These are phyloP conservation scores for Trametes meyenii DNA, from an alignment of 768 basidiomycete genomes.

Conservation along the genomic window DNA sequence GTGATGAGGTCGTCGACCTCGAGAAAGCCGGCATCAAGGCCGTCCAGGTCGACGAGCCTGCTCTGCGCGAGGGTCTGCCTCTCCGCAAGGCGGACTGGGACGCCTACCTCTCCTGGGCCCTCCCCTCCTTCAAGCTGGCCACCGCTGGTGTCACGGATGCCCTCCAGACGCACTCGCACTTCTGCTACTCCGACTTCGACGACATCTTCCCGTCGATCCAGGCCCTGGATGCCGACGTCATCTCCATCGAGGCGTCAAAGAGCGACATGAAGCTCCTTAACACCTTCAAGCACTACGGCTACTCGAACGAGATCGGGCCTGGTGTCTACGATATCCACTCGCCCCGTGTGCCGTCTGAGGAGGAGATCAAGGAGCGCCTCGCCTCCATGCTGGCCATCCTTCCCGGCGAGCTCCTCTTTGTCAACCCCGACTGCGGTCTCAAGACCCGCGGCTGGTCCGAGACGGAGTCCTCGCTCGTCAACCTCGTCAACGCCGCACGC, in stretches of 20 bases:
- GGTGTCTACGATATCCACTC: conserved; percentile 99
- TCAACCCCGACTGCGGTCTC: conserved; percentile 98
- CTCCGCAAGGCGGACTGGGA: conserved; percentile 97
- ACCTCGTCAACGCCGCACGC: conserved; percentile 89
- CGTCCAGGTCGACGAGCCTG: conserved; percentile 99
- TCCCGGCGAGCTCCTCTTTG: conserved; percentile 77
- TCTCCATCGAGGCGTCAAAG: conserved; percentile 99
- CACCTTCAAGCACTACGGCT: conserved; percentile 93
- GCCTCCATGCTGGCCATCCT: conserved; percentile 82
- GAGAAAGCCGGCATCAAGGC: conserved; percentile 96
- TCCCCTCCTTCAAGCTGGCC: conserved; percentile 97
- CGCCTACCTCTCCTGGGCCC: conserved; percentile 95
- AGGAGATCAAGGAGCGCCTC: conserved; percentile 95
- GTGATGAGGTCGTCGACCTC: conserved; percentile 97
- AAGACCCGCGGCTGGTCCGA: conserved; percentile 99
- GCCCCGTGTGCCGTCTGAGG: conserved; percentile 90
- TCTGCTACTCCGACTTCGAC: conserved; percentile 98
- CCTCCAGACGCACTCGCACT: conserved; percentile 98
- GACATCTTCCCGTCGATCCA: conserved; percentile 98
- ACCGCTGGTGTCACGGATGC: conserved; percentile 94
- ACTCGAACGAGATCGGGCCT: conserved; percentile 97
- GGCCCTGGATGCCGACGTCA: conserved; percentile 96
- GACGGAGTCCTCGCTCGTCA: conserved; percentile 86
- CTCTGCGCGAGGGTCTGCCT: conserved; percentile 98
- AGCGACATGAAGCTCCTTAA: conserved; percentile 96